These are phyloP conservation scores for Aureobasidium sp. DNA, from an alignment of 2,329 filamentous ascomycete genomes.

Conservation along the genomic window DNA sequence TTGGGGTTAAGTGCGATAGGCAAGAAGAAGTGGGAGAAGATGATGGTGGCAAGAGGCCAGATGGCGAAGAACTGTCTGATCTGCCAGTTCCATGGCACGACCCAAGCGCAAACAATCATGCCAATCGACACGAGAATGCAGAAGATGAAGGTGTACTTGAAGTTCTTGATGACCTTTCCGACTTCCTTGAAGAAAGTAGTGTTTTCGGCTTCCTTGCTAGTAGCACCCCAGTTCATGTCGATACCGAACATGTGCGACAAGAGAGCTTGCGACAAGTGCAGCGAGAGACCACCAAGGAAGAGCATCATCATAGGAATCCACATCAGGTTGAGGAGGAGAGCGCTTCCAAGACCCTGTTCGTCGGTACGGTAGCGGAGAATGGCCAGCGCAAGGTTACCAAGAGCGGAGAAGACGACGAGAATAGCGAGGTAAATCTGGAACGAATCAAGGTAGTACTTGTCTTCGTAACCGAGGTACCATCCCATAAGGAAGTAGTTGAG, in stretches of 20 bases:
- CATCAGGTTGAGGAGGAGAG: conserved; percentile 51
- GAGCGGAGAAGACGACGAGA: conserved; percentile 68
- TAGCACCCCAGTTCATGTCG: conserved; percentile 47
- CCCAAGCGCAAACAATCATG: conserved; percentile 44
- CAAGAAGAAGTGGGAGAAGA: conserved; percentile 50
- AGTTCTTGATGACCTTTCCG: conserved; percentile 47
- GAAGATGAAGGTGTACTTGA: conserved; percentile 49
- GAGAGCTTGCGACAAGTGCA: conserved; percentile 36
- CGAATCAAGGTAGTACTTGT: conserved; percentile 73
- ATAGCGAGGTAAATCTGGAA: conserved; percentile 78
- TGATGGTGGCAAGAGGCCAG: conserved; percentile 47
- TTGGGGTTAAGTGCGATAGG: conserved; percentile 56
- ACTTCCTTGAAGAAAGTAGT: conserved; percentile 52
- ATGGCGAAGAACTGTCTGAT: conserved; percentile 54
- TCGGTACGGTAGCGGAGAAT: conserved; percentile 66
- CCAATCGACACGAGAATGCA: conserved; percentile 39
- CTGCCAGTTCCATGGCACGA: conserved; percentile 46
- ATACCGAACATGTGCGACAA: conserved; percentile 35
- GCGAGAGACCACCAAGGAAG: conserved; percentile 35
- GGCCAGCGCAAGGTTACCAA: conserved; percentile 65
- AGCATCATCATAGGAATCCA: conserved; percentile 50
- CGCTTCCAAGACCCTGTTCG: conserved; percentile 52
- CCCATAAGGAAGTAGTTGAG: conserved; percentile 70
- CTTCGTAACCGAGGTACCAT: conserved; percentile 69
- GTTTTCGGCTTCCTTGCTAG: conserved; percentile 51